Evolutionary conservation across 2,329 filamentous ascomycete species (phyloP), one percentile per base, ranked within the genome.

Genomic region (Apiospora malaysiana): DNA sequence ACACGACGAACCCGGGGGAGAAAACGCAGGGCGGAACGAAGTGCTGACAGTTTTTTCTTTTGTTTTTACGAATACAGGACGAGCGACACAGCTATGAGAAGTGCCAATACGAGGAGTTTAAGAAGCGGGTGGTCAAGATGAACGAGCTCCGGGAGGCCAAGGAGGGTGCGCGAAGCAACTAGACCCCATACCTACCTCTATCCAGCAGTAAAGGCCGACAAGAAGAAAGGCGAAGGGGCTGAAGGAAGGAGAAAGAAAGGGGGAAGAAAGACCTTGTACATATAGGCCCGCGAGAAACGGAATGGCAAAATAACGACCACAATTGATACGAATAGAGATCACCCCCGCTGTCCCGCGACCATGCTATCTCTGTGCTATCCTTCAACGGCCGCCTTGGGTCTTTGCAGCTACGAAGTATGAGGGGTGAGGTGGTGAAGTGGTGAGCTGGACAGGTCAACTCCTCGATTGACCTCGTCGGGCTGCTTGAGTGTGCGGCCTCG

Each of bases 91-190:
- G 91, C 80, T 99, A 99, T 88, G 96, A 99, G 83, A 98, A 98
- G 84, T 99, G 96, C 90, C 96, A 99, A 81, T 99, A 99, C 84
- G 93, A 93, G 75, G 96, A 98, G 83, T 99, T 99, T 88, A 97
- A 97, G 91, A 94, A 95, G 89, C 91, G 96, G 71, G 96, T 99
- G 75, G 94, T 93, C 80, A 98, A 97, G 91, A 99, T 99, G 96
- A 91, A 98, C 79, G 95, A 99, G 87, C 85, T 99, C 80, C 90
- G 94, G 81, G 95, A 90, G 76, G 91, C 93, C 72, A 97, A 97
- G 89, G 90, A 85, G 71, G 94, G 94, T 73, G 91, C 89, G 79
- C 90, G 95, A 83, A 97, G 93, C 88, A 98, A 97, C 85, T 97
- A 69, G 45, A 14, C 40, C 16, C 32, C 32, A 32, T 3, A 32